Percentiles rank a stretch among this genome's conserved stretches.
phyloP scores from a whole-genome alignment of 108 stramenopile genomes.

The Epithemia pelagica region DNA sequence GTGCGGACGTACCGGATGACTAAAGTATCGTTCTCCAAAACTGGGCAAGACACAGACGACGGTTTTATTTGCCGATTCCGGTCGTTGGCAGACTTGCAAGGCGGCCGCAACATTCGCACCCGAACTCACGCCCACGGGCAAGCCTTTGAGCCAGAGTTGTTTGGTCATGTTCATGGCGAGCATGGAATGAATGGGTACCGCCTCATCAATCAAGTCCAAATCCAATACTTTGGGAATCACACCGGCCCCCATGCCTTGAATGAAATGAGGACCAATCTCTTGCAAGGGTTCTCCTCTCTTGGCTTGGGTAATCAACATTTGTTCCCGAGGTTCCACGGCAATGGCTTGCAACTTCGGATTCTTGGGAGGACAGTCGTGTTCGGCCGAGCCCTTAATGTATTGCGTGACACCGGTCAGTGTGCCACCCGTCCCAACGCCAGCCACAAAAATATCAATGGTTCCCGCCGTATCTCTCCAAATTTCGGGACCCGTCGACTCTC shows the following conservation, averaged over 20 bases:
- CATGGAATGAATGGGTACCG: conserved; percentile 51
- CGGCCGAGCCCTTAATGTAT: conserved; percentile 48
- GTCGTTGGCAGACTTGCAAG: conserved; percentile 40
- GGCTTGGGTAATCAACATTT: conserved; percentile 47
- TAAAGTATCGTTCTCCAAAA: conserved; percentile 75
- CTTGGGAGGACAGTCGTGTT: conserved; percentile 29
- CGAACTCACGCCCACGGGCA: conserved; percentile 52
- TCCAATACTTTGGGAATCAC: conserved; percentile 50
- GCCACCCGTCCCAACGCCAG: conserved; percentile 74
- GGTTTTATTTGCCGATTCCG: conserved; percentile 45
- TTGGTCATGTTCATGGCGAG: conserved; percentile 38
- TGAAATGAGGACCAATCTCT: conserved; percentile 56
- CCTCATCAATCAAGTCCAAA: conserved; percentile 44
- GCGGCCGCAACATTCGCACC: conserved; percentile 67
- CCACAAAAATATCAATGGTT: conserved; percentile 52
- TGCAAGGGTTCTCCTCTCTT: conserved; percentile 38
- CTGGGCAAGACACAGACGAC: conserved; percentile 64
- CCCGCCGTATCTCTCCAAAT: conserved; percentile 65
- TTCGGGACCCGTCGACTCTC: conserved; percentile 75
- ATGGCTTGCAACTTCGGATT: conserved; percentile 37
- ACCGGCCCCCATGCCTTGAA: conserved; percentile 69
- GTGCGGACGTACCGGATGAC: conserved; percentile 27
- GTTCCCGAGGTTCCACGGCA: conserved; percentile 62
- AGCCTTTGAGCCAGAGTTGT: conserved; percentile 50
- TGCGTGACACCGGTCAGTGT: conserved; percentile 65